Percentiles rank a stretch among this genome's conserved stretches.
Conservation (phyloP, 2,329 filamentous ascomycete genomes). For the Aspergillus tanneri region DNA sequence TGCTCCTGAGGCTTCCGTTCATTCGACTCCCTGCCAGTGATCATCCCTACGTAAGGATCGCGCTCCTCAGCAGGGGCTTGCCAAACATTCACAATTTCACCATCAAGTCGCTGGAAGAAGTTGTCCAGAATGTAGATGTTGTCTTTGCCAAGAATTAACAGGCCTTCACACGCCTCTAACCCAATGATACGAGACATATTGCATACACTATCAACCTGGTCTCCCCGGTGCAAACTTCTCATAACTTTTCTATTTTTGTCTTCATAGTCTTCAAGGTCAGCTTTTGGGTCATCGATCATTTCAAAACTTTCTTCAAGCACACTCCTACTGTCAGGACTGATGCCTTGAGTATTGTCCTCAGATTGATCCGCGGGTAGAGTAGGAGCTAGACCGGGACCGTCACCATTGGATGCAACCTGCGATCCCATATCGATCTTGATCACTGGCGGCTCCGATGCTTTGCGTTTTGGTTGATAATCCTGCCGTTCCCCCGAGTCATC, state of each 20-base stretch:
- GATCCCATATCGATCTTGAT: conserved; percentile 50
- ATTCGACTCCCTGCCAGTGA: conserved; percentile 71
- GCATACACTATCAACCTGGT: conserved; percentile 89
- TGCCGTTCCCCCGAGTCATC: conserved; percentile 68
- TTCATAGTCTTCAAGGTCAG: conserved; percentile 81
- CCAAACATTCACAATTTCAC: conserved; percentile 95
- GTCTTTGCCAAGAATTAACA: conserved; percentile 89
- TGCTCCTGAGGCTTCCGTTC: conserved; percentile 64
- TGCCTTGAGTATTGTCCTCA: conserved; percentile 32
- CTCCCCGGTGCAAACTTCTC: conserved; percentile 84
- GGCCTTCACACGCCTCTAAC: conserved; percentile 87
- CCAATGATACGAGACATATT: conserved; percentile 94
- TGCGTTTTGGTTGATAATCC: conserved; percentile 82
- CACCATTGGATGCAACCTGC: conserved; percentile 41
- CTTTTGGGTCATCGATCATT: conserved; percentile 88
- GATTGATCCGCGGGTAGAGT: conserved; percentile 31
- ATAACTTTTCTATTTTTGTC: conserved; percentile 98
- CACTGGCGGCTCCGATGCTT: conserved; percentile 54
- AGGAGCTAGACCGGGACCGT: conserved; percentile 41
- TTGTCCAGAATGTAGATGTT: conserved; percentile 93
- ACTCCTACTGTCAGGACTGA: conserved; percentile 37
- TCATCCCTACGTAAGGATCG: conserved; percentile 92
- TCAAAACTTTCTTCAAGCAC: conserved; percentile 87
- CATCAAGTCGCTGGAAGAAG: conserved; percentile 90
- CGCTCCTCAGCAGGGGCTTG: conserved; percentile 90